Base-by-base conservation (phyloP, 192 early-diverging fungal species). In the Podochytrium sp. region DNA sequence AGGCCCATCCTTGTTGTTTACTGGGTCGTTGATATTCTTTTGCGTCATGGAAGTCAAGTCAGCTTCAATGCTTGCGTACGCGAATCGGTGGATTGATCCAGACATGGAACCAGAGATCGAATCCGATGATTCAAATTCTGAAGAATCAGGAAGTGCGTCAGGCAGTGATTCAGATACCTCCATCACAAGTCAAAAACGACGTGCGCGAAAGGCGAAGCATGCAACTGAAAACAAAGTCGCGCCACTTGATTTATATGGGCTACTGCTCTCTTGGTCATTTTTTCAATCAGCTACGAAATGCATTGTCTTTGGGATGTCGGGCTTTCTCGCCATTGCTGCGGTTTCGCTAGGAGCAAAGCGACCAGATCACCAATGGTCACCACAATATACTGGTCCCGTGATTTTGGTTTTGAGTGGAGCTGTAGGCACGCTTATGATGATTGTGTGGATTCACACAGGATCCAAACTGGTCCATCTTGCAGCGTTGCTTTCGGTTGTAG, bases 211-310 rank as follows among this genome's bases (percentile, higher is more conserved):
- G n/a, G n/a, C n/a, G n/a, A n/a, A n/a, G n/a, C n/a, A n/a, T n/a
- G n/a, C n/a, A n/a, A n/a, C n/a, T n/a, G n/a, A n/a, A n/a, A n/a
- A n/a, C 20, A 55, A 55, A 55, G 10, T 25, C 10, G 52, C 30
- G 3, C 63, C 63, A 12, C 29, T 49, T 38, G 39, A 49, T 47
- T 43, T 65, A 5, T 30, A 65, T 47, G 63, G 43, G 4, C 29
- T 71, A n/a, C 6, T 71, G 25, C 69, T 71, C n/a, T 58, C 55
- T 14, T 71, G 69, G 69, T n/a, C 40, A 10, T 4, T 58, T 12
- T 20, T 71, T 34, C 69, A 71, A 59, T 20, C 33, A 16, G 7
- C 25, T 25, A 12, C 40, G 3, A 71, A 71, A 40, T 71, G 25
- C 18, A n/a, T 29, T 5, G 32, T 71, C 5, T 59, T 71, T 59